These are phyloP conservation scores for Lactifluus hygrophoroides DNA, from an alignment of 768 basidiomycete species.

Conservation along the genomic window DNA sequence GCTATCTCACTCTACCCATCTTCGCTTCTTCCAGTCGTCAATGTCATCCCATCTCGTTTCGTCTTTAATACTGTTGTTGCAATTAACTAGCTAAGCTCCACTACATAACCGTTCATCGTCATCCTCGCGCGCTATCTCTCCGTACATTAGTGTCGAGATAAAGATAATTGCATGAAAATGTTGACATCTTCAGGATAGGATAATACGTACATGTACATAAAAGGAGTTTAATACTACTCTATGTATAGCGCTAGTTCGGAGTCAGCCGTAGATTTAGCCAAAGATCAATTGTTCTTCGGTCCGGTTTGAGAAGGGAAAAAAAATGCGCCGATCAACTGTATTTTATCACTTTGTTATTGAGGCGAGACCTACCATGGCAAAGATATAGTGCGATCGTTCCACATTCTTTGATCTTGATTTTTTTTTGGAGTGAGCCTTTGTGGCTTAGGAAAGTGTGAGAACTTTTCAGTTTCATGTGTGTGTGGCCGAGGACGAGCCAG, in stretches of 20 bases:
- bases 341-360: too few relatives aligned
- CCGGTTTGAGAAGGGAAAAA: background rate
- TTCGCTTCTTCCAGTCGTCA: constrained; percentile 14
- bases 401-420: too few relatives aligned
- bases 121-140: constrained; percentile 1
- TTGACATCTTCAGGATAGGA: background rate
- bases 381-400: too few relatives aligned
- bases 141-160: constrained; percentile 3
- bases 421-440: too few relatives aligned
- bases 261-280: background rate
- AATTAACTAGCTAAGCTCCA: constrained; percentile 12
- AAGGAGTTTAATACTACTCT: too few relatives aligned
- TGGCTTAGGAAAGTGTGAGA: too few relatives aligned
- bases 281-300: background rate
- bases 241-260: background rate
- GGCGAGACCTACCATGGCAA: too few relatives aligned
- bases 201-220: too few relatives aligned
- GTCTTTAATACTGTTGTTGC: constrained; percentile 13
- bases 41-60: constrained; percentile 12
- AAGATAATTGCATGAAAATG: background rate
- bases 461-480: too few relatives aligned
- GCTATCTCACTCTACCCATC: constrained; percentile 18
- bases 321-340: background rate
- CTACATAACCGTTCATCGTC: constrained; percentile 5
- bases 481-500: too few relatives aligned